Percentiles rank a stretch among this genome's conserved stretches.
Conservation (phyloP, 495 filamentous ascomycete genomes). For the Hypoxylon perforatum region DNA sequence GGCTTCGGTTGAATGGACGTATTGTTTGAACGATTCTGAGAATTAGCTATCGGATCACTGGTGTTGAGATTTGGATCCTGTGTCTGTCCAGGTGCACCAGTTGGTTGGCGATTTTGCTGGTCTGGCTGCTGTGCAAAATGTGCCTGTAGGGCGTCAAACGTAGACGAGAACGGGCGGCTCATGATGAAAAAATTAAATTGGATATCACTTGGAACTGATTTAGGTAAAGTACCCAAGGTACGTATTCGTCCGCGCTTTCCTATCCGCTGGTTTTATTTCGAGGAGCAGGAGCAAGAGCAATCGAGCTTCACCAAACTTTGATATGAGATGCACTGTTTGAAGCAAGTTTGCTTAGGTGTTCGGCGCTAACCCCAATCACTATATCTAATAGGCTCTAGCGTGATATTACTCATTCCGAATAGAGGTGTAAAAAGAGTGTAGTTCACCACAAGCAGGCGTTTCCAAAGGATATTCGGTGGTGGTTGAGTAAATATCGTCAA, state of each 20-base stretch:
- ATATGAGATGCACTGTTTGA: neutral
- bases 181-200: slow-evolving; percentile 22
- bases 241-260: neutral
- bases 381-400: neutral
- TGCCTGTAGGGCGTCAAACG: slow-evolving; percentile 43
- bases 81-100: slow-evolving; percentile 3
- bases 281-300: neutral
- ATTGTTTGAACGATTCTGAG: neutral
- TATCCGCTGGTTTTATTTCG: neutral
- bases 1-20: slow-evolving; percentile 10
- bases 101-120: slow-evolving; percentile 4
- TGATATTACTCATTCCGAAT: slow-evolving; percentile 23
- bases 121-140: slow-evolving; percentile 32
- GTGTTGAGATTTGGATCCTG: neutral
- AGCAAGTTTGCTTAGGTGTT: neutral
- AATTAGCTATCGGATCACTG: neutral
- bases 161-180: slow-evolving; percentile 39
- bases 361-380: slow-evolving; percentile 31
- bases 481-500: too few relatives aligned
- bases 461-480: too few relatives aligned
- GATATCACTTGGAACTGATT: too few relatives aligned
- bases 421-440: neutral
- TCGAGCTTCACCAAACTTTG: neutral
- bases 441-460: too few relatives aligned
- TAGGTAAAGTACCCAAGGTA: neutral